These are phyloP conservation scores for Aspergillus avenaceus DNA, from an alignment of 495 filamentous ascomycete genomes.

Conservation along the genomic window DNA sequence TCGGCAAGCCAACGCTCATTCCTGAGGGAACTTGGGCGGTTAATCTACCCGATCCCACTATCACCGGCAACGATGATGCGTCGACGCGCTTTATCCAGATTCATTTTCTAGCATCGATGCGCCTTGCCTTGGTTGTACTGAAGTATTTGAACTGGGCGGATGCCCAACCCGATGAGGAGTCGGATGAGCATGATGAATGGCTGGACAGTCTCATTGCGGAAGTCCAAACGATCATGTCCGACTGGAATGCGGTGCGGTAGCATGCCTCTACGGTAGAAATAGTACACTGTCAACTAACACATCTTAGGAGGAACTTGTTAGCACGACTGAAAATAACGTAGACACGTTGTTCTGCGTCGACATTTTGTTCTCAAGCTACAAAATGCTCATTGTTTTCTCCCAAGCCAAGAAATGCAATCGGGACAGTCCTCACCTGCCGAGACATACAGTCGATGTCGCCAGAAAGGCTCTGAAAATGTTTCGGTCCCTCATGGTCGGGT, in stretches of 20 bases:
- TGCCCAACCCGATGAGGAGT: neutral
- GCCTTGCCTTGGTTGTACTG: constrained; percentile 12
- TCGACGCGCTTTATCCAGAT: constrained; percentile 18
- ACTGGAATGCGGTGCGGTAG: constrained; percentile 14
- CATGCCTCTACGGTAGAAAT: neutral
- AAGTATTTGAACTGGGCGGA: constrained; percentile 15
- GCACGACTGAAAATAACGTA: constrained; percentile 10
- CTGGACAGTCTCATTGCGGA: constrained; percentile 11
- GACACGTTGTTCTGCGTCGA: constrained; percentile 19
- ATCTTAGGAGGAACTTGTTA: constrained; percentile 11
- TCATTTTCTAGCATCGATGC: constrained; percentile 24
- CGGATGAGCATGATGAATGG: constrained; percentile 2
- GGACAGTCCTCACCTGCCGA: neutral
- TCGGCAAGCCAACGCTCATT: constrained; percentile 16
- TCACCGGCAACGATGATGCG: constrained; percentile 11
- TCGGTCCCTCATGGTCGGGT: neutral
- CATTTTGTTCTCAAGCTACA: constrained; percentile 17
- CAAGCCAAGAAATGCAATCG: constrained; percentile 14
- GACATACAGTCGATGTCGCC: constrained; percentile 2
- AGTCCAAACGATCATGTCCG: constrained; percentile 12
- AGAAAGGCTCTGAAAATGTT: constrained; percentile 2
- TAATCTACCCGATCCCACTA: constrained; percentile 19
- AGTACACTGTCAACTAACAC: neutral
- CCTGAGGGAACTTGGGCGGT: constrained; percentile 16
- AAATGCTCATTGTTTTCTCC: constrained; percentile 17